Evolutionary conservation across 306 rosid genomes (phyloP).

Genomic region (Echinosophora koreensis): DNA sequence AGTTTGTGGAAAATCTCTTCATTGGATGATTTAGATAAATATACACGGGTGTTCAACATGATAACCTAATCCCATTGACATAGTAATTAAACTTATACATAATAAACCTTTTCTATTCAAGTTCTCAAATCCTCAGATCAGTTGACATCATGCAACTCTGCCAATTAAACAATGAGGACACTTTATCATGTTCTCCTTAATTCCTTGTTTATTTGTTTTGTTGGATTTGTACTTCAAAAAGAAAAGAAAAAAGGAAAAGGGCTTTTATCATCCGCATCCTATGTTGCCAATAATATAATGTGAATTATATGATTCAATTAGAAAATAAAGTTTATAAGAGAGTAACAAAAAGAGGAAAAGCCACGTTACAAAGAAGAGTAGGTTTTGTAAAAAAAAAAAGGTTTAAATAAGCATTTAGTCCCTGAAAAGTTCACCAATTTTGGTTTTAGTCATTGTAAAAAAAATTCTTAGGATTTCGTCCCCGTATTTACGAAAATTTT

Average conservation of each 20-base stretch:
- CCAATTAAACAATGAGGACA: conserved; percentile 6
- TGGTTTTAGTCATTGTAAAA: too few relatives aligned
- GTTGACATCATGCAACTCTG: not conserved
- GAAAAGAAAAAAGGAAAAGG: not conserved
- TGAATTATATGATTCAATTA: not conserved
- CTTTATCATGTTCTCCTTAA: not conserved
- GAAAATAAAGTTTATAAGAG: not conserved
- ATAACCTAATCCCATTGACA: conserved; percentile 24
- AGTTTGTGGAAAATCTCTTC: not conserved
- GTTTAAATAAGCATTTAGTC: too few relatives aligned
- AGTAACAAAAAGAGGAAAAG: conserved; percentile 11
- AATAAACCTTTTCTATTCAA: not conserved
- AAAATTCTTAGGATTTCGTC: too few relatives aligned
- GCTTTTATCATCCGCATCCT: not conserved
- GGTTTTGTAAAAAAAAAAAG: too few relatives aligned
- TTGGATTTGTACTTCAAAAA: not conserved
- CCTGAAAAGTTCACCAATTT: too few relatives aligned
- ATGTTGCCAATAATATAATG: not conserved
- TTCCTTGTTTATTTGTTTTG: not conserved
- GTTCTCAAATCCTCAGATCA: conserved; percentile 24
- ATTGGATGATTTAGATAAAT: conserved; percentile 1
- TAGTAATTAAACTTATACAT: not conserved
- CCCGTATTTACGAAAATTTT: too few relatives aligned
- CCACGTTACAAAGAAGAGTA: conserved; percentile 31
- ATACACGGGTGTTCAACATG: not conserved